These are phyloP conservation scores for Penicillium hesseltinei DNA, from an alignment of 2,329 filamentous ascomycete species.

Conservation along the genomic window DNA sequence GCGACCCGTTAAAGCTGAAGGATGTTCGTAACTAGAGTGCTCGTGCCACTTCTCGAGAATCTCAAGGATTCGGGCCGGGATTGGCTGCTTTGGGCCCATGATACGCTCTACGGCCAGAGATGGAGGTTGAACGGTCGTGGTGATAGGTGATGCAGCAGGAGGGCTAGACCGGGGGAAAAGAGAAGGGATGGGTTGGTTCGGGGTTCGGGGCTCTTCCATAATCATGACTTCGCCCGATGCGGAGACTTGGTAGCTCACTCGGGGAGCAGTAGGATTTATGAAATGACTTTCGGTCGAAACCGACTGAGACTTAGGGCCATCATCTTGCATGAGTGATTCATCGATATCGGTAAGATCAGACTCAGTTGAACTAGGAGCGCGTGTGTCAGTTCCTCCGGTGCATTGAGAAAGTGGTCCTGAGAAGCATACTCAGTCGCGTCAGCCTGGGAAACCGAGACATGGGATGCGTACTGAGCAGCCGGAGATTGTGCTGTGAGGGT, in stretches of 20 bases:
- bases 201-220: background rate
- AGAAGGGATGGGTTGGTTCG: no score
- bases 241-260: background rate
- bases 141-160: background rate
- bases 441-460: background rate
- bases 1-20: background rate
- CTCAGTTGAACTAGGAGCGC: background rate
- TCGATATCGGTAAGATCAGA: background rate
- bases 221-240: background rate
- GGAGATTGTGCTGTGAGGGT: background rate
- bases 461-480: background rate
- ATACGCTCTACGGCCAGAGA: background rate
- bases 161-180: background rate
- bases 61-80: background rate
- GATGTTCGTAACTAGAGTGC: background rate
- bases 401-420: background rate
- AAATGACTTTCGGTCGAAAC: background rate
- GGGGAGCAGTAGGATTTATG: background rate
- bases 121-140: background rate
- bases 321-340: background rate
- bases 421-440: background rate
- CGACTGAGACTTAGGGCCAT: background rate
- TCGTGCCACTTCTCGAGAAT: conserved; percentile 1
- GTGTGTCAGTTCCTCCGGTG: background rate
- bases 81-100: background rate